Conservation (phyloP, 805 yeast genomes). For the Ogataea sp. region DNA sequence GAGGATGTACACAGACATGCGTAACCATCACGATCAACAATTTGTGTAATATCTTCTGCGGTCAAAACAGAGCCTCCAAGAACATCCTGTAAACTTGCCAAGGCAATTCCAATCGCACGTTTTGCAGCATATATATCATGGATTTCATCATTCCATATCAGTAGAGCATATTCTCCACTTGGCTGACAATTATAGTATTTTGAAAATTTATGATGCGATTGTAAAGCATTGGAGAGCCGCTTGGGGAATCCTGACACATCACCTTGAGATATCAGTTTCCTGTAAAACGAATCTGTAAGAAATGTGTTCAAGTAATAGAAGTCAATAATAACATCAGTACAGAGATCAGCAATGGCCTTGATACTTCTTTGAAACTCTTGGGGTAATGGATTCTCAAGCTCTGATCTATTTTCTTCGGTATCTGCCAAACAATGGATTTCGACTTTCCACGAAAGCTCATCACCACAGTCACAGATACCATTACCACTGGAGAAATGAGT, state of each 20-base stretch:
- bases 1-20: slow-evolving; percentile 31
- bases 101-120: background rate
- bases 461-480: slow-evolving; percentile 74
- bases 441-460: slow-evolving; percentile 51
- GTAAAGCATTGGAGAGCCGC: no score
- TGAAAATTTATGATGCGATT: background rate
- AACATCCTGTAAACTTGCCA: background rate
- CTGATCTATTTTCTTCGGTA: slow-evolving; percentile 4
- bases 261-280: background rate
- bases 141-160: slow-evolving; percentile 75
- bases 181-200: background rate
- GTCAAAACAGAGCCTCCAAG: background rate
- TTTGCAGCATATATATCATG: slow-evolving; percentile 41
- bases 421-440: slow-evolving; percentile 39
- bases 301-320: background rate
- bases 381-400: background rate
- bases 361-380: background rate
- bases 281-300: slow-evolving; percentile 12
- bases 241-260: no score
- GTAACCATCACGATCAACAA: slow-evolving; percentile 44
- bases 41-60: slow-evolving; percentile 31
- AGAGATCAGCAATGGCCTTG: background rate
- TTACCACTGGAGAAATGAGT: slow-evolving; percentile 39
- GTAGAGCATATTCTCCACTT: slow-evolving; percentile 31
- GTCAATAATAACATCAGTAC: background rate